Evolutionary conservation across 805 yeast species (phyloP).

Genomic region (Ogataea naganishii): DNA sequence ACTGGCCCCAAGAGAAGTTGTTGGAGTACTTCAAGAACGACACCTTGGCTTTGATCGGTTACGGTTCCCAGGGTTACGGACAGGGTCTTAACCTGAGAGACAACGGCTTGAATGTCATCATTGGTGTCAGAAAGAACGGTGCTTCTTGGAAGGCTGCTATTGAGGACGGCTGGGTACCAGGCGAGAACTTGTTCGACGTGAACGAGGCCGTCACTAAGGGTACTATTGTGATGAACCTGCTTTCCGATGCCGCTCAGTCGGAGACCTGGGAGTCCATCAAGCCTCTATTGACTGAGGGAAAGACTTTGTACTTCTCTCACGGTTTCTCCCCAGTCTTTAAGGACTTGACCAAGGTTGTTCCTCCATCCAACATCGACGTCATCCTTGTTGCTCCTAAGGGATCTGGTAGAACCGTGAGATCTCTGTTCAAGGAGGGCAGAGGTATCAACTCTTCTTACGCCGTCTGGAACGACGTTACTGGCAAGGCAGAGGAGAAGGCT

Average conservation of each 20-base stretch:
- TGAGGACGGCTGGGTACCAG: slow-evolving; percentile 99
- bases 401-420: slow-evolving; percentile 99
- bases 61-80: slow-evolving; percentile 99
- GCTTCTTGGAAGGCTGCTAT: slow-evolving; percentile 99
- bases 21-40: slow-evolving; percentile 96
- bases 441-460: slow-evolving; percentile 99
- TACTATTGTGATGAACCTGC: slow-evolving; percentile 93
- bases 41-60: slow-evolving; percentile 95
- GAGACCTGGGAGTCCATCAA: slow-evolving; percentile 88
- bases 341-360: slow-evolving; percentile 91
- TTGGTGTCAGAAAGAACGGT: slow-evolving; percentile 98
- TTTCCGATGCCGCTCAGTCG: slow-evolving; percentile 99
- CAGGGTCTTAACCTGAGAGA: slow-evolving; percentile 99
- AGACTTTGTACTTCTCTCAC: slow-evolving; percentile 98
- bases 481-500: slow-evolving; percentile 99
- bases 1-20: slow-evolving; percentile 98
- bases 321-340: slow-evolving; percentile 99
- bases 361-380: slow-evolving; percentile 92
- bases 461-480: slow-evolving; percentile 98
- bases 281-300: slow-evolving; percentile 92
- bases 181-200: slow-evolving; percentile 93
- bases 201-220: slow-evolving; percentile 89
- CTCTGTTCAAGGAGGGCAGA: slow-evolving; percentile 99
- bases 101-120: slow-evolving; percentile 94
- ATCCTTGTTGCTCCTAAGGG: slow-evolving; percentile 99